These are phyloP conservation scores for Lycium ferocissimum DNA, from an alignment of 257 asterid species.

Conservation along the genomic window DNA sequence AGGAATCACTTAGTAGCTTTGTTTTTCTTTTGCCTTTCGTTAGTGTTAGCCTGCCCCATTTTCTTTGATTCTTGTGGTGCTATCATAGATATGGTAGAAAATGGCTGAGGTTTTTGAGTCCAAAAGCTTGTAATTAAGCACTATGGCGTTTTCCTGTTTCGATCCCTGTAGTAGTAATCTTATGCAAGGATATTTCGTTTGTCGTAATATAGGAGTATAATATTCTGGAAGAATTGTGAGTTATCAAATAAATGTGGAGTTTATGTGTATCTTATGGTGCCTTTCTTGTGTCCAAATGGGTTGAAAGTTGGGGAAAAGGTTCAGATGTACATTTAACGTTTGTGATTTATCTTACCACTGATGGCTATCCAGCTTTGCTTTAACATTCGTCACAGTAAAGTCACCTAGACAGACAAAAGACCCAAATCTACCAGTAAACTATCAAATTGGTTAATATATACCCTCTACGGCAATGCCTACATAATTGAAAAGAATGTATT, in stretches of 20 bases:
- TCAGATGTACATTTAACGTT: too few species aligned
- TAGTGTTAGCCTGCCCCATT: slow-evolving; percentile 9
- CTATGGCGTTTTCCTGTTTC: not conserved
- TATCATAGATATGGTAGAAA: not conserved
- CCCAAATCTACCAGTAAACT: not conserved
- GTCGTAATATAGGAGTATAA: not conserved
- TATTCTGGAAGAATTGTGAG: too few species aligned
- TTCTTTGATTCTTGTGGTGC: slow-evolving; percentile 22
- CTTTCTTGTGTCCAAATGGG: not conserved
- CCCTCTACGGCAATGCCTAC: too few species aligned
- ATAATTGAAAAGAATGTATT: not conserved
- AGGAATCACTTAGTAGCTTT: not conserved
- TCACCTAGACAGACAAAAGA: not conserved
- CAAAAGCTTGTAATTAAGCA: not conserved
- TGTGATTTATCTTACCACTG: not conserved
- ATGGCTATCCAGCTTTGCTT: not conserved
- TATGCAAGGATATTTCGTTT: not conserved
- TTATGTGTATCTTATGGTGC: not conserved
- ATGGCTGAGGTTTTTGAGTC: not conserved
- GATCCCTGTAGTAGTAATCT: not conserved
- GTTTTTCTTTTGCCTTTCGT: slow-evolving; percentile 5
- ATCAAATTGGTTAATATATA: not conserved
- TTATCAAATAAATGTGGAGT: too few species aligned
- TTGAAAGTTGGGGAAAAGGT: too few species aligned
- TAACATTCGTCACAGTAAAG: too few species aligned